A percentile compares a stretch with the other conserved stretches of the same genome.
Conservation (phyloP, 805 yeast species). For the Yarrowia sp. region DNA sequence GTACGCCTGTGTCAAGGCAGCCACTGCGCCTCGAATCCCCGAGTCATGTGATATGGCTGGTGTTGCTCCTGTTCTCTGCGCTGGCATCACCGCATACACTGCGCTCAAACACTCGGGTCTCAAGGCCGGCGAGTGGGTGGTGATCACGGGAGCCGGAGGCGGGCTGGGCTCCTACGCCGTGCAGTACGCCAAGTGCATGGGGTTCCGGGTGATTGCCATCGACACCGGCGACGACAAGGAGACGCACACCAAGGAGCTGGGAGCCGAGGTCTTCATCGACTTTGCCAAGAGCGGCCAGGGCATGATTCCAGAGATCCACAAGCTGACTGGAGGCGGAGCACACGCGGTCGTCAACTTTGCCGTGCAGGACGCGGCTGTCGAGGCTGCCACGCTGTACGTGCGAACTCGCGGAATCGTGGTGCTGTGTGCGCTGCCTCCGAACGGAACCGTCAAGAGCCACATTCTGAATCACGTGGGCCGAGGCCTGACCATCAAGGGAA, state of each 20-base stretch:
- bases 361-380: conserved; percentile 71
- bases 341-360: conserved; percentile 80
- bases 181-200: conserved; percentile 81
- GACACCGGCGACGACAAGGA: conserved; percentile 74
- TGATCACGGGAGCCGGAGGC: conserved; percentile 80
- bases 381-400: conserved; percentile 64
- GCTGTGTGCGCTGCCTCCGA: conserved; percentile 79
- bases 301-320: conserved; percentile 59
- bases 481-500: conserved; percentile 74
- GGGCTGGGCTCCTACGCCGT: conserved; percentile 78
- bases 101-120: conserved; percentile 81
- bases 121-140: conserved; percentile 75
- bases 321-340: conserved; percentile 73
- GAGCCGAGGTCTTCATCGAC: conserved; percentile 70
- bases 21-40: conserved; percentile 84
- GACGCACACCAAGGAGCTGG: conserved; percentile 59
- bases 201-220: conserved; percentile 71
- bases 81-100: conserved; percentile 90
- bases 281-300: conserved; percentile 61
- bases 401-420: conserved; percentile 74
- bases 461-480: conserved; percentile 78
- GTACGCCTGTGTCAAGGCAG: conserved; percentile 86
- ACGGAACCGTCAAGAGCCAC: conserved; percentile 71
- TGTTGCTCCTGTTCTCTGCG: conserved; percentile 84
- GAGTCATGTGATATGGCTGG: conserved; percentile 74